phyloP scores from a whole-genome alignment of 139 green algal species.

The Chlorella sp. region DNA sequence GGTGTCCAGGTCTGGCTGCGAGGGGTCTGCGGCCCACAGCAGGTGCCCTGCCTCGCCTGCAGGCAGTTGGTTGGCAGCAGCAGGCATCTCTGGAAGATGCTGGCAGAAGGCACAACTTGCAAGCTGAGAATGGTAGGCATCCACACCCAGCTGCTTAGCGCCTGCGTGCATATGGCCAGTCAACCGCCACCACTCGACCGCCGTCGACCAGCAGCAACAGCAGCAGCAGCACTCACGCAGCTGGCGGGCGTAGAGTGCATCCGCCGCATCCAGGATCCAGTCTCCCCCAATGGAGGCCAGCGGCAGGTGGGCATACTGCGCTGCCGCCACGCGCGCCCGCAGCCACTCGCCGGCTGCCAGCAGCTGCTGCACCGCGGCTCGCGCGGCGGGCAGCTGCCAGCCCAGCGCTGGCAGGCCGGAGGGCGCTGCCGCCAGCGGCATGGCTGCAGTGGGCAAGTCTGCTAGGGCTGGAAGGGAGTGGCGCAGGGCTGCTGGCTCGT shows the following conservation, averaged over 20 bases:
- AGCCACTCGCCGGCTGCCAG: slow-evolving; percentile 71
- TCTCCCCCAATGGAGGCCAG: slow-evolving; percentile 81
- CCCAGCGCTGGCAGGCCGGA: slow-evolving; percentile 75
- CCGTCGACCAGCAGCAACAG: too few species aligned
- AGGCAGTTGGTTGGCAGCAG: too few species aligned
- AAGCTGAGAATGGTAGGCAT: too few species aligned
- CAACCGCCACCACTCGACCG: too few species aligned
- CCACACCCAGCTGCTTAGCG: too few species aligned
- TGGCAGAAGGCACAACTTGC: too few species aligned
- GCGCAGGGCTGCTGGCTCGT: slow-evolving; percentile 36
- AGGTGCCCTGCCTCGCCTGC: slow-evolving; percentile 71
- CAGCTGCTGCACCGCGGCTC: slow-evolving; percentile 61
- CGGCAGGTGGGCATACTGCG: slow-evolving; percentile 89
- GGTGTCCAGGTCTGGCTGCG: slow-evolving; percentile 19
- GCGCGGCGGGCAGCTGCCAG: slow-evolving; percentile 84
- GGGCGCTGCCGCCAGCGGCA: slow-evolving; percentile 10
- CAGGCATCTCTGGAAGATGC: too few species aligned
- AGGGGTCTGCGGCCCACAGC: slow-evolving; percentile 74
- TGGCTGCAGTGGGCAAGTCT: slow-evolving; percentile 72
- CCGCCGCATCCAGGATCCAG: slow-evolving; percentile 74
- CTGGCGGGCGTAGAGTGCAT: slow-evolving; percentile 82
- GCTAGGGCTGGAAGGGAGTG: slow-evolving; percentile 69
- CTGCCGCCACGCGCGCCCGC: slow-evolving; percentile 49
- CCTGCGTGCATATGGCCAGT: too few species aligned
- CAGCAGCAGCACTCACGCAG: slow-evolving; percentile 54